Evolutionary conservation across 2,329 filamentous ascomycete species (phyloP), one percentile per base, ranked within the genome.

Genomic region (Emmonsia crescens): DNA sequence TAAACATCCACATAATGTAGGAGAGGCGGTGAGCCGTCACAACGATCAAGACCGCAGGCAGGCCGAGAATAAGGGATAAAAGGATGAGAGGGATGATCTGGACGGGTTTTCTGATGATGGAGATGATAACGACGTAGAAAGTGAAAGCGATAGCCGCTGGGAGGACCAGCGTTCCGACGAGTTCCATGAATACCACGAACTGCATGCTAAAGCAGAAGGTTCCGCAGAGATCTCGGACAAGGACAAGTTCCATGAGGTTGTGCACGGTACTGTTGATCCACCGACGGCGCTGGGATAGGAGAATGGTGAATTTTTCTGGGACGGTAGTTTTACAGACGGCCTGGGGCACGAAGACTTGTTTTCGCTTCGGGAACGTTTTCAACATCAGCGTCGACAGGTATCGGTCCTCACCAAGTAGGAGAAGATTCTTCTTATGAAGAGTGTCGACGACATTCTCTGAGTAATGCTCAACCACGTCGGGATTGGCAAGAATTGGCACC

Each of bases 171-270:
- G 95, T 99, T 69, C 94, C 94, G 61, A 97, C 83, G 61, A 99
- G 82, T 77, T 99, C 94, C 71, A 99, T 89, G 73, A 92, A 96
- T 65, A 99, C 88, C 66, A 99, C 88, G 73, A 99, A 99, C 77
- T 99, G 94, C 94, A 99, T 99, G 76, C 91, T 96, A 81, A 99
- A 99, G 81, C 95, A 99, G 80, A 99, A 99, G 2, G 94, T 99
- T 67, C 94, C 94, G 72, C 94, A 99, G 19, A 99, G 84, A 79
- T 99, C 94, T 66, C 92, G 86, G 52, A 99, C 95, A 40, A 99
- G 84, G 59, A 97, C 86, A 63, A 99, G 84, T 76, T 99, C 94
- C 89, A 99, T 96, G 52, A 99, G 80, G 73, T 99, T 99, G 81
- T 99, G 94, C 57, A 99, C 89, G 4, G 94, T 99, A 74, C 91